These are phyloP conservation scores for Elymus sibiricus DNA, from an alignment of 176 grass and related monocot species.

Conservation along the genomic window DNA sequence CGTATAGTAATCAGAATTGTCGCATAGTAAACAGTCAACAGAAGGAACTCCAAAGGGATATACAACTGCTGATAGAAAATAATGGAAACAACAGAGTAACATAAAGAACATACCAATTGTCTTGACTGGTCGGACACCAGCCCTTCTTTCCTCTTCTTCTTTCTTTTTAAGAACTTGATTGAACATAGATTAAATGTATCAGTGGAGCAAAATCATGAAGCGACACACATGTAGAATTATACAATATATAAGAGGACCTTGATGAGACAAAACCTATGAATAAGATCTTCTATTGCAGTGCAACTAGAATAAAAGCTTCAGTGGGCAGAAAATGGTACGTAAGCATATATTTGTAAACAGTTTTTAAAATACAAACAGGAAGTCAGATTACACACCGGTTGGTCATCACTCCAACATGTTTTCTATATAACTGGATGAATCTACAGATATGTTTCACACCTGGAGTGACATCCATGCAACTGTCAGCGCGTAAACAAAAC, in stretches of 20 bases:
- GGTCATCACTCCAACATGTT: not conserved
- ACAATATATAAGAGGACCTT: not conserved
- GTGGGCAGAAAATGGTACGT: not conserved
- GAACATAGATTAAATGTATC: slow-evolving; percentile 24
- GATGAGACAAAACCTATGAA: not conserved
- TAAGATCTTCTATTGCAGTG: not conserved
- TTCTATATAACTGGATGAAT: not conserved
- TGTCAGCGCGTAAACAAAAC: not conserved
- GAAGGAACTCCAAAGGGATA: not conserved
- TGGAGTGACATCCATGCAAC: not conserved
- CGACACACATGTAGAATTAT: not conserved
- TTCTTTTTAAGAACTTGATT: slow-evolving; percentile 67
- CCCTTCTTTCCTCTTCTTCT: slow-evolving; percentile 68
- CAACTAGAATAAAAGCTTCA: slow-evolving; percentile 9
- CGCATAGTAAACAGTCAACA: not conserved
- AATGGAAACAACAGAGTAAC: not conserved
- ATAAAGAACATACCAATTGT: slow-evolving; percentile 51
- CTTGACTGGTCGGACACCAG: slow-evolving; percentile 34
- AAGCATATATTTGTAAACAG: not conserved
- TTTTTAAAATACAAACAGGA: not conserved
- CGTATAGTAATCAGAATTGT: not conserved
- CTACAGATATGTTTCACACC: not conserved
- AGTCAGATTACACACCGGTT: not conserved
- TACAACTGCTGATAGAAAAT: not conserved
- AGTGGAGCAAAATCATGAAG: not conserved